Conservation (phyloP, 805 yeast species). For the Zygosaccharomyces bailii region DNA sequence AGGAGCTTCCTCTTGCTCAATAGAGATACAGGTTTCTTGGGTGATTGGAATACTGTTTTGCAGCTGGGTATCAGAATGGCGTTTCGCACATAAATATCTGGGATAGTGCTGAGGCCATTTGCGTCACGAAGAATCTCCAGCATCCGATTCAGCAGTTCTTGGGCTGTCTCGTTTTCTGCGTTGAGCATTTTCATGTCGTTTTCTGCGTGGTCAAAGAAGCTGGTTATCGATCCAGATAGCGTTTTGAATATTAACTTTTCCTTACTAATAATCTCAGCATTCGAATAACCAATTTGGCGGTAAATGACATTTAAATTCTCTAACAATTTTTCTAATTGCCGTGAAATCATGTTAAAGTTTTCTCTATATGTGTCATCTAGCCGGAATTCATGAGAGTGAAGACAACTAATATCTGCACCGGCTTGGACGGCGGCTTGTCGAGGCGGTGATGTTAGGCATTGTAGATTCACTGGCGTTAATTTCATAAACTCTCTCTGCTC, state of each 20-base stretch:
- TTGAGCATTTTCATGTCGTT: slow-evolving; percentile 36
- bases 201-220: slow-evolving; percentile 39
- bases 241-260: slow-evolving; percentile 48
- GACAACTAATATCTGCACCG: background rate
- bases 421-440: slow-evolving; percentile 7
- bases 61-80: slow-evolving; percentile 28
- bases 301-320: slow-evolving; percentile 46
- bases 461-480: slow-evolving; percentile 29
- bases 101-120: slow-evolving; percentile 39
- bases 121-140: slow-evolving; percentile 37
- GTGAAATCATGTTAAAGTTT: slow-evolving; percentile 32
- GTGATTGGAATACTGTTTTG: slow-evolving; percentile 31
- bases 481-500: slow-evolving; percentile 27
- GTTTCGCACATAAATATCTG: slow-evolving; percentile 42
- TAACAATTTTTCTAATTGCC: slow-evolving; percentile 33
- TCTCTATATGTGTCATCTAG: slow-evolving; percentile 27
- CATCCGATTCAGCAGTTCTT: slow-evolving; percentile 32
- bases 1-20: slow-evolving; percentile 36
- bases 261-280: slow-evolving; percentile 46
- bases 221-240: slow-evolving; percentile 47
- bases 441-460: slow-evolving; percentile 18
- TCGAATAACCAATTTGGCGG: slow-evolving; percentile 52
- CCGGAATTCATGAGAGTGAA: background rate
- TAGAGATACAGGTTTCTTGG: slow-evolving; percentile 36
- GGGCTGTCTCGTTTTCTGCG: slow-evolving; percentile 29